phyloP scores from a whole-genome alignment of 1,284 basidiomycete genomes.

The Pyrrhoderma noxium region DNA sequence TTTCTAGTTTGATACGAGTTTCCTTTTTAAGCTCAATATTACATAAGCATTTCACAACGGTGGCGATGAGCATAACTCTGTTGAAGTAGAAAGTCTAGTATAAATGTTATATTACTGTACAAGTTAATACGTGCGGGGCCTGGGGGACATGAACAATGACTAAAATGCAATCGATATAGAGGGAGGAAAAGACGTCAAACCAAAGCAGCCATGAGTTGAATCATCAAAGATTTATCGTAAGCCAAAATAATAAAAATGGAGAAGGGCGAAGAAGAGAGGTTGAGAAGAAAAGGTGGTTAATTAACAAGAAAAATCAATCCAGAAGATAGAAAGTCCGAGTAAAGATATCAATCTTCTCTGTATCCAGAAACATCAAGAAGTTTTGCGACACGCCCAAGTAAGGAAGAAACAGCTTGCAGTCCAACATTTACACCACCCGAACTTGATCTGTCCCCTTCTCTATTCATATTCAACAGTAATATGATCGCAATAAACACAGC shows the following conservation, averaged over 20 bases:
- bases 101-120: too few species aligned
- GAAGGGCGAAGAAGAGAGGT: background rate
- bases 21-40: too few species aligned
- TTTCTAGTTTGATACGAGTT: too few species aligned
- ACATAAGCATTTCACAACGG: too few species aligned
- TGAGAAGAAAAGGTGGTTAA: background rate
- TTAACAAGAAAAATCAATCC: background rate
- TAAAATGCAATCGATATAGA: background rate
- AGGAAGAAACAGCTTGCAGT: background rate
- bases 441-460: conserved; percentile 1
- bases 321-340: background rate
- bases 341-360: too few species aligned
- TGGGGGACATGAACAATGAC: too few species aligned
- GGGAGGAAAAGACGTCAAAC: background rate
- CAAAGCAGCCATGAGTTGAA: background rate
- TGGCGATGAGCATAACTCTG: too few species aligned
- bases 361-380: conserved; percentile 6
- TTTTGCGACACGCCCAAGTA: conserved; percentile 7
- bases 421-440: background rate
- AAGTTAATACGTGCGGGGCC: too few species aligned
- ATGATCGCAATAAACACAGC: conserved; percentile 16
- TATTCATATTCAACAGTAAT: conserved; percentile 9
- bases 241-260: background rate
- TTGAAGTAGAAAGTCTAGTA: too few species aligned
- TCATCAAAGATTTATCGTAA: background rate